Conservation (phyloP, 176 grass and related monocot genomes). For the Musa itinerans region DNA sequence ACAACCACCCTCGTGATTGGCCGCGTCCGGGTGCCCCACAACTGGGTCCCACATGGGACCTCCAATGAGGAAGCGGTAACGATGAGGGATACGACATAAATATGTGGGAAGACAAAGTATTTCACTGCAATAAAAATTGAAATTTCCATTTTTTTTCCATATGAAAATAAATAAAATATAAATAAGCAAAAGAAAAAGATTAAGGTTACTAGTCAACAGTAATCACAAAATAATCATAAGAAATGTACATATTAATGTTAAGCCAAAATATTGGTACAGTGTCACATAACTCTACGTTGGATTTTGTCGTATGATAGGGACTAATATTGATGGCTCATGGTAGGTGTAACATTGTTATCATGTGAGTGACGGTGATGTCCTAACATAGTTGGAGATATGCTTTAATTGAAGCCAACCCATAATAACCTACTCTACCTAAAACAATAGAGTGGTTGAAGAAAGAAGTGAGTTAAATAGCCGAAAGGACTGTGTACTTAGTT, state of each 20-base stretch:
- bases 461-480: background rate
- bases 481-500: too few species aligned
- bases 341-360: background rate
- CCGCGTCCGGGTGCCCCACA: background rate
- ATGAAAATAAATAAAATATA: too few species aligned
- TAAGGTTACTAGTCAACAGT: background rate
- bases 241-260: too few species aligned
- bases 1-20: background rate
- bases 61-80: too few species aligned
- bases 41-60: background rate
- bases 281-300: background rate
- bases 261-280: background rate
- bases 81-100: too few species aligned
- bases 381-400: background rate
- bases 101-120: too few species aligned
- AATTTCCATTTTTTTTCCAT: too few species aligned
- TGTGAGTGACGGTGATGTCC: background rate
- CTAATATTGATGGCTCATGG: background rate
- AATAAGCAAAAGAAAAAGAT: background rate
- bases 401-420: background rate
- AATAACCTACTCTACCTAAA: background rate
- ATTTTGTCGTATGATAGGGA: background rate
- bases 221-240: too few species aligned
- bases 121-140: too few species aligned
- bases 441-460: background rate